phyloP scores from a whole-genome alignment of 768 basidiomycete species.

The Termitomyces sp. region DNA sequence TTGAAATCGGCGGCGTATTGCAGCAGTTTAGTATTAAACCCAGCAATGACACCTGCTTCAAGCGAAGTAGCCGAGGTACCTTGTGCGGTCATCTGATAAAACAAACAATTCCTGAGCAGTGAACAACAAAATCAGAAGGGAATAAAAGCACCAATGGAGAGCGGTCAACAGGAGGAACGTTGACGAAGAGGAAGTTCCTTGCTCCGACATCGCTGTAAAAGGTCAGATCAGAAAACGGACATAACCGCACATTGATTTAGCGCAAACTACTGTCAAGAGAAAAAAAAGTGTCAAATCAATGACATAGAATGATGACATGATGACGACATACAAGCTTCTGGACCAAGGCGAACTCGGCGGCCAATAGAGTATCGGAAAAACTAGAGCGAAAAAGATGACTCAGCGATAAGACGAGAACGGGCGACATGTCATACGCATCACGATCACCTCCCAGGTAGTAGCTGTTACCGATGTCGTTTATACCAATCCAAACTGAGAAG shows the following conservation, averaged over 20 bases:
- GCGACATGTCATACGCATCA: constrained; percentile 31
- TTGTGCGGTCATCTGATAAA: constrained; percentile 42
- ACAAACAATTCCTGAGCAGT: neutral
- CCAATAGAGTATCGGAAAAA: constrained; percentile 42
- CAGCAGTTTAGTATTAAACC: constrained; percentile 46
- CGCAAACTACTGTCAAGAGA: constrained; percentile 21
- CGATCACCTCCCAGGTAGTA: constrained; percentile 41
- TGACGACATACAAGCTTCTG: constrained; percentile 38
- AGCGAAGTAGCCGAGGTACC: constrained; percentile 28
- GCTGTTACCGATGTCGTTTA: constrained; percentile 63
- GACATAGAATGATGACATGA: neutral
- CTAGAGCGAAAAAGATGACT: constrained; percentile 15
- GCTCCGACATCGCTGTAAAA: constrained; percentile 41
- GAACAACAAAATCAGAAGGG: neutral
- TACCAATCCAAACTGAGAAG: constrained; percentile 68
- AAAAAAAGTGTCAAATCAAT: neutral
- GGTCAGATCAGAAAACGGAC: neutral
- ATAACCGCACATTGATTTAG: neutral
- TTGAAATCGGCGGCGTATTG: constrained; percentile 35
- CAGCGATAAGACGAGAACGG: neutral
- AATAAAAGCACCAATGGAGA: constrained; percentile 29
- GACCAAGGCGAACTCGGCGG: constrained; percentile 44
- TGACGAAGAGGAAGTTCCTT: constrained; percentile 47
- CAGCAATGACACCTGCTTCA: constrained; percentile 41
- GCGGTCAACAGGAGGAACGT: constrained; percentile 35